These are phyloP conservation scores for Triglochin maritima DNA, from an alignment of 106 monocot species.

Conservation along the genomic window DNA sequence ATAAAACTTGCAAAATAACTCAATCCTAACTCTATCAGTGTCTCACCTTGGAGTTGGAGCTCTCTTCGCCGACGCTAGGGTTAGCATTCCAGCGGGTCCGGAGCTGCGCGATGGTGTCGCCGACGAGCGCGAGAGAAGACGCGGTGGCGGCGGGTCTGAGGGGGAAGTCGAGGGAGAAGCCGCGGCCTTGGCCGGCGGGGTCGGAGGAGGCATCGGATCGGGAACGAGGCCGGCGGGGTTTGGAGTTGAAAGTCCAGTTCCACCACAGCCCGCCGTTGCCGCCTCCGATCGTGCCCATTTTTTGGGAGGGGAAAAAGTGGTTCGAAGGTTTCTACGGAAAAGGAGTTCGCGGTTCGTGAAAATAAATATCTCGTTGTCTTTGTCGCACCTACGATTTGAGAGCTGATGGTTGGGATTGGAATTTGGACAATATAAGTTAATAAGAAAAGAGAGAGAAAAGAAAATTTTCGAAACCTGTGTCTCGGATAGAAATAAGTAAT, in stretches of 20 bases:
- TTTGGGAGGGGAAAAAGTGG: not conserved
- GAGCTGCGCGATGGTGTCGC: slow-evolving; percentile 89
- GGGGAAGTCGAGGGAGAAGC: slow-evolving; percentile 36
- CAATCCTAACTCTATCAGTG: not conserved
- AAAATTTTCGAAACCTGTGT: too few species aligned
- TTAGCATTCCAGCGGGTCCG: slow-evolving; percentile 18
- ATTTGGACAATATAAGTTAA: too few species aligned
- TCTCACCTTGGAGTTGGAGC: not conserved
- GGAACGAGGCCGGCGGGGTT: slow-evolving; percentile 12
- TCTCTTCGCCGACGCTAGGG: not conserved
- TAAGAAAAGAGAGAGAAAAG: too few species aligned
- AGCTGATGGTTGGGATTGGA: too few species aligned
- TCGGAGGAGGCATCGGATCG: slow-evolving; percentile 27
- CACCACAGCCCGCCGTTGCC: slow-evolving; percentile 22
- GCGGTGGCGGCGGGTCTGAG: slow-evolving; percentile 70
- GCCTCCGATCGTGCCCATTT: slow-evolving; percentile 35
- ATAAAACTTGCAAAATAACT: too few species aligned
- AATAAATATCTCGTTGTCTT: too few species aligned
- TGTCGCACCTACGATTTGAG: too few species aligned
- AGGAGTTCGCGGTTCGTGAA: too few species aligned
- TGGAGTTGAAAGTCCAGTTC: slow-evolving; percentile 11
- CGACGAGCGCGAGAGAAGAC: slow-evolving; percentile 57
- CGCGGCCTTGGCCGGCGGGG: not conserved
- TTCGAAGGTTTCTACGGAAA: not conserved
- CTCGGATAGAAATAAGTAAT: too few species aligned